Evolutionary conservation across 805 yeast species (phyloP).

Genomic region (Zygotorulaspora florentina): DNA sequence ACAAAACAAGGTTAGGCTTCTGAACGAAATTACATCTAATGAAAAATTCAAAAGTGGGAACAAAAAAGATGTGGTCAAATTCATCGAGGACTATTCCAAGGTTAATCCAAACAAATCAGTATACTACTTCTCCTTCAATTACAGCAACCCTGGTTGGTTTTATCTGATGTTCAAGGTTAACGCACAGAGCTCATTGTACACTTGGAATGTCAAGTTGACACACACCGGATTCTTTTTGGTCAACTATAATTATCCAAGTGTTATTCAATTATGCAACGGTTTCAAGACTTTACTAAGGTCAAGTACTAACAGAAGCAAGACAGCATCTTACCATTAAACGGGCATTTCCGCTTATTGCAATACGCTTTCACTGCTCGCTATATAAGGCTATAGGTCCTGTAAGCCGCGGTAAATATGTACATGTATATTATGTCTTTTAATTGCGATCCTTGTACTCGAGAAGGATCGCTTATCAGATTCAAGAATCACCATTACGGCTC

Average conservation of each 20-base stretch:
- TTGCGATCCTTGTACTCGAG: no score
- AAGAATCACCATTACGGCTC: no score
- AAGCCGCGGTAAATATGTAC: no score
- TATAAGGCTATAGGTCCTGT: neutral
- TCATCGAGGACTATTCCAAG: slow-evolving; percentile 83
- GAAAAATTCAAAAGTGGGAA: slow-evolving; percentile 85
- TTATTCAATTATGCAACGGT: slow-evolving; percentile 86
- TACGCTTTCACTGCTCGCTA: neutral
- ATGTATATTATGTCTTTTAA: no score
- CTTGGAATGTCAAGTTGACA: slow-evolving; percentile 89
- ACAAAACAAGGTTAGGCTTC: slow-evolving; percentile 74
- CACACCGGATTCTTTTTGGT: slow-evolving; percentile 81
- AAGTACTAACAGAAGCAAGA: slow-evolving; percentile 23
- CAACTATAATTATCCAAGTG: slow-evolving; percentile 82
- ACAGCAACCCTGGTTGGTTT: slow-evolving; percentile 92
- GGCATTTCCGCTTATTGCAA: no score
- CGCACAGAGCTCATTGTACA: slow-evolving; percentile 59
- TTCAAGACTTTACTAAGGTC: slow-evolving; percentile 64
- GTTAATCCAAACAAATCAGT: slow-evolving; percentile 89
- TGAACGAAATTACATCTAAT: slow-evolving; percentile 77
- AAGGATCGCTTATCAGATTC: no score
- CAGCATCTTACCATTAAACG: slow-evolving; percentile 7
- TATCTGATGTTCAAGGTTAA: slow-evolving; percentile 79
- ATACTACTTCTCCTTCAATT: slow-evolving; percentile 87
- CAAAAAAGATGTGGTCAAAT: slow-evolving; percentile 71